A percentile compares a stretch with the other conserved stretches of the same genome.
phyloP scores from a whole-genome alignment of 2,329 filamentous ascomycete genomes.

The Clarireedia hainanense region DNA sequence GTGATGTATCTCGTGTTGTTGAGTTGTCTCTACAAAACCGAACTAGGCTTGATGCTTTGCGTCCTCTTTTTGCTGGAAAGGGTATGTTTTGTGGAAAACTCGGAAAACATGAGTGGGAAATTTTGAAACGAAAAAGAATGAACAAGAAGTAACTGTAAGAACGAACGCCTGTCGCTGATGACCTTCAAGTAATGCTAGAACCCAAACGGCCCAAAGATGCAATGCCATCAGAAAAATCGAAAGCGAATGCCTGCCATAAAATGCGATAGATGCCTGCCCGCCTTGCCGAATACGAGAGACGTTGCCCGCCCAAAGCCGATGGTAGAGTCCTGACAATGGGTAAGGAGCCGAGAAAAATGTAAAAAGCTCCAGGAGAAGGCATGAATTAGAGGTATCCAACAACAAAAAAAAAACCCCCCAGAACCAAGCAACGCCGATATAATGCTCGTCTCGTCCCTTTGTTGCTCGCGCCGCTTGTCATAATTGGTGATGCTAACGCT shows the following conservation, averaged over 20 bases:
- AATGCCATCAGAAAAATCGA: slow-evolving; percentile 6
- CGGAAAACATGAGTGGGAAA: background rate
- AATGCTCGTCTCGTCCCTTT: slow-evolving; percentile 9
- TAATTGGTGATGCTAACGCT: slow-evolving; percentile 1
- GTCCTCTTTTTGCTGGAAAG: too few relatives aligned
- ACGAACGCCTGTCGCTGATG: slow-evolving; percentile 9
- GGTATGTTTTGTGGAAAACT: too few relatives aligned
- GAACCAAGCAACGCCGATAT: slow-evolving; percentile 5
- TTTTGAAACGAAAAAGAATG: slow-evolving; percentile 2
- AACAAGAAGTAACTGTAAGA: slow-evolving; percentile 2
- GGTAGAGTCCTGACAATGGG: background rate
- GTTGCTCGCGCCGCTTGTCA: slow-evolving; percentile 3
- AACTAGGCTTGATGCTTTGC: too few relatives aligned
- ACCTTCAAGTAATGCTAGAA: slow-evolving; percentile 4
- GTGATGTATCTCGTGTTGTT: too few relatives aligned
- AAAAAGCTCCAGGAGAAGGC: slow-evolving; percentile 4
- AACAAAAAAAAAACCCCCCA: background rate
- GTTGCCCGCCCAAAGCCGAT: slow-evolving; percentile 1
- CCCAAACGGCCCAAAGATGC: background rate
- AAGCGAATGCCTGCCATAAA: slow-evolving; percentile 4
- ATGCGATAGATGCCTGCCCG: slow-evolving; percentile 6
- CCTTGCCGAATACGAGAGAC: slow-evolving; percentile 6
- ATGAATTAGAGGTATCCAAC: slow-evolving; percentile 9
- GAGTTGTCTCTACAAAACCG: too few relatives aligned
- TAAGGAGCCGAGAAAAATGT: background rate